Evolutionary conservation across 441 rosid genomes (phyloP), one percentile per base, ranked within the genome.

Genomic region (Theobroma grandiflorum): DNA sequence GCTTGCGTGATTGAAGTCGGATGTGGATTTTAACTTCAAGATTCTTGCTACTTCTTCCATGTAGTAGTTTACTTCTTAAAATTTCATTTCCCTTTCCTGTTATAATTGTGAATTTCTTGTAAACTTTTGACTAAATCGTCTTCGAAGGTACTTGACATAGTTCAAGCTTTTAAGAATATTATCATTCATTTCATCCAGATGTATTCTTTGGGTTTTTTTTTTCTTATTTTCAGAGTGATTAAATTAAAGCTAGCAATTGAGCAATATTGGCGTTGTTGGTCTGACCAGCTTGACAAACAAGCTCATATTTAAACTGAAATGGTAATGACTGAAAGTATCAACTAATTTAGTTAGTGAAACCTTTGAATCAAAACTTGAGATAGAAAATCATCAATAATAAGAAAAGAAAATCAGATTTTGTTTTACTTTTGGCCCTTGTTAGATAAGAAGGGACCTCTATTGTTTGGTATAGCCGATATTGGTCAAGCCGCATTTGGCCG

Each of bases 401-500:
- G n/a, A 53, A 15, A n/a, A 18, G 4, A 2, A n/a, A 47, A 11
- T 47, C 52, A 3, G 14, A 47, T 10, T 2, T 9, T 9, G 11
- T 47, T 47, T 43, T 11, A 10, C 3, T 2, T 11, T 47, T 10
- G 15, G 11, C 14, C 14, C 11, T 47, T 47, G 11, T 0, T 47
- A 11, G 4, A 2, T 3, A 1, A 47, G 10, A 47, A 12, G 31
- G 14, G 52, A 1, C 3, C 31, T 33, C 40, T 62, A 38, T 14
- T 6, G 8, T 26, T 26, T 26, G 31, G 31, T 26, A 26, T 26
- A 20, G 9, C 37, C 0, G 53, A 14, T 77, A 90, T 96, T 43
- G 99, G 99, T 69, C 97, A 94, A 78, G 98, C 96, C 6, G 98
- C 98, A 22, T 96, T 93, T 78, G 99, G 99, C 53, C 88, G 98